These are phyloP conservation scores for Excoecaria agallocha DNA, from an alignment of 345 rosid genomes.

Conservation along the genomic window DNA sequence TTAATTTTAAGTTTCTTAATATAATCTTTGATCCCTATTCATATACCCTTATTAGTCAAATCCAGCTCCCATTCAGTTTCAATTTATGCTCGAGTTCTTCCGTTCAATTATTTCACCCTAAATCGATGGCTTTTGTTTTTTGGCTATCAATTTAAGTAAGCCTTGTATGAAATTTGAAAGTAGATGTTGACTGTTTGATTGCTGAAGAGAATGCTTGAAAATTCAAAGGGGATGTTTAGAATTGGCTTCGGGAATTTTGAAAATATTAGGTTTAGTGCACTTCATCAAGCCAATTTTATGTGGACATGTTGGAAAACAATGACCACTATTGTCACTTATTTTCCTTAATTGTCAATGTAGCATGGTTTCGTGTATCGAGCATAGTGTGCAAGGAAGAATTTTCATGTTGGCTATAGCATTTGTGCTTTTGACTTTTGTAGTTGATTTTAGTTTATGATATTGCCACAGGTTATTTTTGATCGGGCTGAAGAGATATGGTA, in stretches of 20 bases:
- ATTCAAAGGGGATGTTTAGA: not conserved
- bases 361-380: too few relatives aligned
- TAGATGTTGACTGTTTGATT: not conserved
- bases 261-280: too few relatives aligned
- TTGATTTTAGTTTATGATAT: not conserved
- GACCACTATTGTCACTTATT: too few relatives aligned
- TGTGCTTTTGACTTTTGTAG: not conserved
- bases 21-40: too few relatives aligned
- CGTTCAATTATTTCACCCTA: not conserved
- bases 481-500: slow-evolving; percentile 61
- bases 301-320: too few relatives aligned
- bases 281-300: too few relatives aligned
- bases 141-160: too few relatives aligned
- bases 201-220: too few relatives aligned
- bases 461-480: slow-evolving; percentile 58
- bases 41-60: not conserved
- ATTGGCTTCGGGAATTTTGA: not conserved
- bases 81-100: not conserved
- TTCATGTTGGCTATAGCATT: not conserved
- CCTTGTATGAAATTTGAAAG: not conserved
- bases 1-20: too few relatives aligned
- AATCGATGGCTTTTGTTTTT: not conserved
- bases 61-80: not conserved
- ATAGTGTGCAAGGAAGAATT: too few relatives aligned
- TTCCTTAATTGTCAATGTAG: too few relatives aligned